Percentiles rank a stretch among this genome's conserved stretches.
Conservation (phyloP, 2,329 filamentous ascomycete genomes). For the Aspergillus clavatus region DNA sequence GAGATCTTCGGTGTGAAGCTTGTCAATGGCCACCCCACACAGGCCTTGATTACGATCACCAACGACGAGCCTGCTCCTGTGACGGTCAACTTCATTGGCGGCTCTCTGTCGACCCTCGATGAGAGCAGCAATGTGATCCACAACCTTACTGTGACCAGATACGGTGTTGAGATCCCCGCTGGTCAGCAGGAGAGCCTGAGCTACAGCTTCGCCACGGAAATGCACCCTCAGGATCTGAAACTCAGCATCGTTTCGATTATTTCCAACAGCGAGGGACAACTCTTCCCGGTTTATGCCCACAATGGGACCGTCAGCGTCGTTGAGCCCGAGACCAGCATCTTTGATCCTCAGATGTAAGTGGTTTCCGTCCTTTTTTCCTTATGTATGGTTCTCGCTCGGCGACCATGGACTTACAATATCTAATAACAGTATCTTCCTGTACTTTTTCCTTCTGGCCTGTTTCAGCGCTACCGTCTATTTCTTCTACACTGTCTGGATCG, state of each 20-base stretch:
- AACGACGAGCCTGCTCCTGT: constrained; percentile 79
- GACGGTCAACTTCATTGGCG: constrained; percentile 69
- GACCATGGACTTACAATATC: constrained; percentile 6
- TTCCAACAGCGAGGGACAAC: constrained; percentile 57
- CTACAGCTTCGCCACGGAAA: constrained; percentile 82
- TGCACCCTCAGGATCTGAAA: constrained; percentile 84
- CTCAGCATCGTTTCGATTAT: constrained; percentile 74
- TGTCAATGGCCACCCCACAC: constrained; percentile 83
- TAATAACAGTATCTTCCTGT: constrained; percentile 79
- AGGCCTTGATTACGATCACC: constrained; percentile 72
- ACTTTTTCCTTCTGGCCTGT: constrained; percentile 75
- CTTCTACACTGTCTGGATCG: constrained; percentile 98
- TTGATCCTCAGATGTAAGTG: constrained; percentile 90
- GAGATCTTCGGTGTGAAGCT: constrained; percentile 95
- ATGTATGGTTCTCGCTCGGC: background rate
- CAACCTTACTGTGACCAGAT: constrained; percentile 77
- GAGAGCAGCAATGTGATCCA: constrained; percentile 61
- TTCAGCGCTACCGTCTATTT: constrained; percentile 85
- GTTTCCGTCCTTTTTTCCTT: background rate
- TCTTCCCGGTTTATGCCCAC: constrained; percentile 75
- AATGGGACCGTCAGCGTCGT: constrained; percentile 81
- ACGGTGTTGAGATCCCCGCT: constrained; percentile 67
- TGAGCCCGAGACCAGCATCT: constrained; percentile 83
- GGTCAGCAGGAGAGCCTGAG: constrained; percentile 72
- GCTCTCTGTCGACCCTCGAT: constrained; percentile 62